A percentile compares a stretch with the other conserved stretches of the same genome.
Evolutionary conservation across 2,329 filamentous ascomycete species (phyloP).

Genomic region (Tolypocladium ophioglossoides): DNA sequence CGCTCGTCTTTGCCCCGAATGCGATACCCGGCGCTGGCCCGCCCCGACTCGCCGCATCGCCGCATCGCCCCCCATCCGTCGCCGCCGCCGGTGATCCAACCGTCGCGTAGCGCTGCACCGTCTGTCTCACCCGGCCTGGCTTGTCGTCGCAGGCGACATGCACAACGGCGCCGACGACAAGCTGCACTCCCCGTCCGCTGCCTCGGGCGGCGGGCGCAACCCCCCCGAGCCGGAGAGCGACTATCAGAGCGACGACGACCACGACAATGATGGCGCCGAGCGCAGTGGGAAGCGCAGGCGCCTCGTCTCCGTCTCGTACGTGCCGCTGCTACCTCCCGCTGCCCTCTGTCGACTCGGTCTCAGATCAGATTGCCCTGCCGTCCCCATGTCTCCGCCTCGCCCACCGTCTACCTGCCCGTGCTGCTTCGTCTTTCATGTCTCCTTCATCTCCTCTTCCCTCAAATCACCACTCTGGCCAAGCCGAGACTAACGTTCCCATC

Average conservation of each 20-base stretch:
- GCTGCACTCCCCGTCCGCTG: slow-evolving; percentile 10
- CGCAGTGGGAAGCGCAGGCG: slow-evolving; percentile 45
- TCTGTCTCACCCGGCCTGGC: background rate
- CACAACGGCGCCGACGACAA: slow-evolving; percentile 10
- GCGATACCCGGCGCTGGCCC: background rate
- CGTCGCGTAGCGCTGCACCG: background rate
- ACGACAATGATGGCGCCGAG: slow-evolving; percentile 23
- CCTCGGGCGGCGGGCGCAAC: slow-evolving; percentile 21
- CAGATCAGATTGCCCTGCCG: background rate
- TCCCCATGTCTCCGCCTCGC: background rate
- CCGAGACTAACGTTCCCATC: slow-evolving; percentile 24
- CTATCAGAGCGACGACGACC: slow-evolving; percentile 38
- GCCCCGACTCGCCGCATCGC: background rate
- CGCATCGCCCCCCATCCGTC: slow-evolving; percentile 1
- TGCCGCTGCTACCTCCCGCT: background rate
- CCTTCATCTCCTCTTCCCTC: slow-evolving; percentile 3
- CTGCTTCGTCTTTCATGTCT: slow-evolving; percentile 7
- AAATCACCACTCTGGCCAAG: slow-evolving; percentile 3
- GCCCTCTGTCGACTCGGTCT: too few relatives aligned
- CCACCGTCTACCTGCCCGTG: background rate
- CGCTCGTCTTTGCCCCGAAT: slow-evolving; percentile 8
- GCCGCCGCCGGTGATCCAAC: slow-evolving; percentile 1
- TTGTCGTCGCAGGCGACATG: slow-evolving; percentile 8
- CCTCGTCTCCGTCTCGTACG: slow-evolving; percentile 48
- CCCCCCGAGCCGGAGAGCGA: slow-evolving; percentile 35